A percentile compares a stretch with the other conserved stretches of the same genome.
Evolutionary conservation across 1,284 basidiomycete species (phyloP).

Genomic region (Cryptococcus sp.): DNA sequence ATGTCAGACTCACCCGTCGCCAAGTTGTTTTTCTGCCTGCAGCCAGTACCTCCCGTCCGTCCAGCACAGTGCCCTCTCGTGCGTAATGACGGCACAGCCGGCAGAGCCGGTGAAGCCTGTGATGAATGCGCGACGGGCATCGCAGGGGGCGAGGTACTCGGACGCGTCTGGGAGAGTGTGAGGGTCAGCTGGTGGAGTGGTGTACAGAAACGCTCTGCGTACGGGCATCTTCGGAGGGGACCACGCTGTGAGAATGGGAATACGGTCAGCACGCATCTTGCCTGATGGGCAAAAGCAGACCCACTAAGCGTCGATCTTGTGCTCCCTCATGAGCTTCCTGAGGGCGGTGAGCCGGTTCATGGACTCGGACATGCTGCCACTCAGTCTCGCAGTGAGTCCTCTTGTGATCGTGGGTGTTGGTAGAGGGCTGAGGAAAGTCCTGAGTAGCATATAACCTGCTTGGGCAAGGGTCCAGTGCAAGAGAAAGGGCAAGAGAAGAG

Average conservation of each 20-base stretch:
- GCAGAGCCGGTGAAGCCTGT: constrained; percentile 93
- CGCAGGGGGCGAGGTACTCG: constrained; percentile 82
- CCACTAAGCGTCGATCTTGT: constrained; percentile 62
- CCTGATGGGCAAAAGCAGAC: background rate
- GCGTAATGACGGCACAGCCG: constrained; percentile 77
- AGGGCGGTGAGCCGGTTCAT: constrained; percentile 20
- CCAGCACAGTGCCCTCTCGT: constrained; percentile 58
- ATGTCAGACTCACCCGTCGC: constrained; percentile 56
- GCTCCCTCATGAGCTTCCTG: constrained; percentile 61
- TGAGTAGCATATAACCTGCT: too few species aligned
- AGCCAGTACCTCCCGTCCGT: constrained; percentile 94
- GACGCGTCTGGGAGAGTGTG: constrained; percentile 63
- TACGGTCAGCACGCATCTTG: too few species aligned
- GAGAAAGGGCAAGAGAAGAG: too few species aligned
- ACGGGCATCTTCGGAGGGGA: constrained; percentile 88
- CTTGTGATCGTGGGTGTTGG: background rate
- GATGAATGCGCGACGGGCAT: constrained; percentile 79
- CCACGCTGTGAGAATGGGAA: constrained; percentile 53
- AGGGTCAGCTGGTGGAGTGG: background rate
- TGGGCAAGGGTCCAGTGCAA: too few species aligned
- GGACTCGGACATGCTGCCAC: background rate
- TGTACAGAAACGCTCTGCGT: constrained; percentile 42
- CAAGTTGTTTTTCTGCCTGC: constrained; percentile 86
- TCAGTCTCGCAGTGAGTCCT: background rate
- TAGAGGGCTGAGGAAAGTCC: background rate